Conservation (phyloP, 495 filamentous ascomycete genomes). For the Evernia prunastri region DNA sequence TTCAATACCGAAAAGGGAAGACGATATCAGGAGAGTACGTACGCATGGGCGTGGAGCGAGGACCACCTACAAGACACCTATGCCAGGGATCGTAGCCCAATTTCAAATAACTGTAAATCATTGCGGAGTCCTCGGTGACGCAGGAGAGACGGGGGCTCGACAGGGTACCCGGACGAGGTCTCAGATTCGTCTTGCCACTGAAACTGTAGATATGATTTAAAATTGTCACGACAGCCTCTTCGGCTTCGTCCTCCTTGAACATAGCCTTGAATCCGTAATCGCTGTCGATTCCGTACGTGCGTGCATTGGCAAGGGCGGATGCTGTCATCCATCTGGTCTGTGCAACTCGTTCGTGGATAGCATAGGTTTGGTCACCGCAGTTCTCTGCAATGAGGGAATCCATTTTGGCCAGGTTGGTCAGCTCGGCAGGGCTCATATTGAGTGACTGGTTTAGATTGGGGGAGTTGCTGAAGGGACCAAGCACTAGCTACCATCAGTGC, state of each 20-base stretch:
- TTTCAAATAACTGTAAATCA: neutral
- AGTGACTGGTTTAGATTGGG: neutral
- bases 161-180: neutral
- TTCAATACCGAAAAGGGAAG: too few species aligned
- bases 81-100: slow-evolving; percentile 12
- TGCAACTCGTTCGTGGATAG: neutral
- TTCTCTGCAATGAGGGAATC: slow-evolving; percentile 2
- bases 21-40: too few species aligned
- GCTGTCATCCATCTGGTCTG: neutral
- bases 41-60: neutral
- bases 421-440: neutral
- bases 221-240: neutral
- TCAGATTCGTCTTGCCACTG: neutral
- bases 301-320: neutral
- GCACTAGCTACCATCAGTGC: neutral
- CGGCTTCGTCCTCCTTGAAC: slow-evolving; percentile 4
- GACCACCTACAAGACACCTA: slow-evolving; percentile 1
- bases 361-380: neutral
- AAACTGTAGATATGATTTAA: neutral
- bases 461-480: neutral
- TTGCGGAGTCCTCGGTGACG: neutral
- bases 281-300: neutral
- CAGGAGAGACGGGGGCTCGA: neutral
- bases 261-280: slow-evolving; percentile 1
- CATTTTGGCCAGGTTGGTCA: neutral